Conservation (phyloP, 768 basidiomycete species). For the Hemileccinum impolitum region DNA sequence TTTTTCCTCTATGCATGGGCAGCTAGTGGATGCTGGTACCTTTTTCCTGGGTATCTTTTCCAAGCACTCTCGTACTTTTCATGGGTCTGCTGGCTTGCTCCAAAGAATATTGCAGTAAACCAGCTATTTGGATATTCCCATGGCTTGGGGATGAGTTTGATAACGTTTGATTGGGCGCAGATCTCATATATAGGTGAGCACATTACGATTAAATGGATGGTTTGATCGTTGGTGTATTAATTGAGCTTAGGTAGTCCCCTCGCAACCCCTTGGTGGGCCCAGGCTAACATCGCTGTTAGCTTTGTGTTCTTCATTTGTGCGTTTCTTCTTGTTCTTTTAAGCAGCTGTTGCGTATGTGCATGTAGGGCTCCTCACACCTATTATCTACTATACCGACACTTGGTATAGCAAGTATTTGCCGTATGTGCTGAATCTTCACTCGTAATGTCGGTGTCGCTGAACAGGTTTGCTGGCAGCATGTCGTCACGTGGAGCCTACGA, state of each 20-base stretch:
- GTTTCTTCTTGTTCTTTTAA: conserved; percentile 37
- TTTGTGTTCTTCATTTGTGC: conserved; percentile 69
- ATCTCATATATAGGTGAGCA: conserved; percentile 36
- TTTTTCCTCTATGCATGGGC: conserved; percentile 47
- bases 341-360: conserved; percentile 44
- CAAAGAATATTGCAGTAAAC: conserved; percentile 65
- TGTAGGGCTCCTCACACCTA: conserved; percentile 53
- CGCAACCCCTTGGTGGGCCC: conserved; percentile 81
- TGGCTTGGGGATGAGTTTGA: conserved; percentile 63
- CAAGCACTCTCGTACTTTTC: conserved; percentile 58
- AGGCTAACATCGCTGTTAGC: conserved; percentile 62
- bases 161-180: conserved; percentile 83
- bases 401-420: conserved; percentile 60
- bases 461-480: conserved; percentile 35
- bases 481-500: conserved; percentile 65
- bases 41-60: conserved; percentile 75
- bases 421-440: conserved; percentile 28
- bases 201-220: neutral
- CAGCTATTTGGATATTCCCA: conserved; percentile 64
- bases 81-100: conserved; percentile 67
- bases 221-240: neutral
- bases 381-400: conserved; percentile 65
- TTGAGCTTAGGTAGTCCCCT: conserved; percentile 44
- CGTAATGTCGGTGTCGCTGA: neutral
- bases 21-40: conserved; percentile 41